Percentiles rank a stretch among this genome's conserved stretches.
Evolutionary conservation across 2,329 filamentous ascomycete genomes (phyloP).

Genomic region (Colletotrichum lini): DNA sequence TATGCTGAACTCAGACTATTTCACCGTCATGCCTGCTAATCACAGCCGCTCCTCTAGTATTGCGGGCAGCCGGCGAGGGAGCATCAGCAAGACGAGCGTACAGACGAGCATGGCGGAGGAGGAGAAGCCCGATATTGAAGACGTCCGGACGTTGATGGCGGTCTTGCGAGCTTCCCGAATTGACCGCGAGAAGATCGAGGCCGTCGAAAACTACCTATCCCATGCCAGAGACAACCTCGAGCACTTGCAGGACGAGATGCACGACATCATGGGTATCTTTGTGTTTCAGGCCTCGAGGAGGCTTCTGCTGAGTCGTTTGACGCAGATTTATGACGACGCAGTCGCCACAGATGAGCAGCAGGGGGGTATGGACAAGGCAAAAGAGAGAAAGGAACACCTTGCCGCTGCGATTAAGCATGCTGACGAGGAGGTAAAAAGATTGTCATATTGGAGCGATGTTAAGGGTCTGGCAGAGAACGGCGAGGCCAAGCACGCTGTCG

Average conservation of each 20-base stretch:
- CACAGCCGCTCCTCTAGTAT: slow-evolving; percentile 47
- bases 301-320: slow-evolving; percentile 80
- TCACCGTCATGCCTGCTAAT: slow-evolving; percentile 76
- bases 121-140: slow-evolving; percentile 61
- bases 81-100: slow-evolving; percentile 57
- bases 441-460: slow-evolving; percentile 92
- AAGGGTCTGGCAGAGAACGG: slow-evolving; percentile 75
- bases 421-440: slow-evolving; percentile 82
- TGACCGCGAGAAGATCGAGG: slow-evolving; percentile 92
- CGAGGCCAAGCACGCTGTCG: slow-evolving; percentile 61
- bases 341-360: slow-evolving; percentile 64
- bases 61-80: slow-evolving; percentile 49
- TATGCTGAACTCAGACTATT: slow-evolving; percentile 83
- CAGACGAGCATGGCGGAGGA: slow-evolving; percentile 44
- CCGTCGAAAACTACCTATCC: slow-evolving; percentile 85
- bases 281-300: slow-evolving; percentile 91
- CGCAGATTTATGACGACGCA: slow-evolving; percentile 72
- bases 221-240: slow-evolving; percentile 82
- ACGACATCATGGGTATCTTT: slow-evolving; percentile 87
- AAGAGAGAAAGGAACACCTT: slow-evolving; percentile 75
- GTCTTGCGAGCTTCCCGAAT: slow-evolving; percentile 80
- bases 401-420: slow-evolving; percentile 81
- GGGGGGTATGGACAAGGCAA: slow-evolving; percentile 48
- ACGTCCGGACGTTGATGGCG: slow-evolving; percentile 78
- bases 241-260: slow-evolving; percentile 83